A percentile compares a stretch with the other conserved stretches of the same genome.
Evolutionary conservation across 352 stramenopile genomes (phyloP).

Genomic region (Elongisporangium prolatum): DNA sequence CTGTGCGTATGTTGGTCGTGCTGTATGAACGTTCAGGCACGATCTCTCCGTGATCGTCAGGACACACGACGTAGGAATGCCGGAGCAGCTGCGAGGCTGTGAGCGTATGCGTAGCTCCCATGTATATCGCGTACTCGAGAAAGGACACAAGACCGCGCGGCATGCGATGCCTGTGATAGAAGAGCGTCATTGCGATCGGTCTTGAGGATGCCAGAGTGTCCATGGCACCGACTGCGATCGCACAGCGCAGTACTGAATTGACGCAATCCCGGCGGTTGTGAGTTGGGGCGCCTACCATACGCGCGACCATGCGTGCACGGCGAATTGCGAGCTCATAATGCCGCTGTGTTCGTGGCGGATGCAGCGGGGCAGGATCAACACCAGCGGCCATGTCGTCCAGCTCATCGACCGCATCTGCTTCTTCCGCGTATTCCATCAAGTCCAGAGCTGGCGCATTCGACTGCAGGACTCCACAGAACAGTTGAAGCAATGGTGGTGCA

Average conservation of each 20-base stretch:
- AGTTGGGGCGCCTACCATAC: neutral
- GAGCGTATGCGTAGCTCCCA: conserved; percentile 32
- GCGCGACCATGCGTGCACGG: neutral
- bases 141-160: conserved; percentile 43
- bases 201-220: conserved; percentile 33
- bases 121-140: conserved; percentile 63
- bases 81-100: conserved; percentile 37
- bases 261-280: conserved; percentile 8
- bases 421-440: neutral
- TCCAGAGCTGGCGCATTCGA: neutral
- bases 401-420: neutral
- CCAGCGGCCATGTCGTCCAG: neutral
- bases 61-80: conserved; percentile 42
- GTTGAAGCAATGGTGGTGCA: conserved; percentile 1
- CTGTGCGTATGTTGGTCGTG: neutral
- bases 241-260: conserved; percentile 33
- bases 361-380: neutral
- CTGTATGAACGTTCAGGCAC: neutral
- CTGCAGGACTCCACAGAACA: neutral
- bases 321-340: neutral
- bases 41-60: conserved; percentile 3
- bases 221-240: conserved; percentile 27
- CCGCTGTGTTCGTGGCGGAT: neutral
- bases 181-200: conserved; percentile 21
- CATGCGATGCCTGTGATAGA: conserved; percentile 29